These are phyloP conservation scores for Aotearoamyces nothofagi DNA, from an alignment of 2,329 filamentous ascomycete species.

Conservation along the genomic window DNA sequence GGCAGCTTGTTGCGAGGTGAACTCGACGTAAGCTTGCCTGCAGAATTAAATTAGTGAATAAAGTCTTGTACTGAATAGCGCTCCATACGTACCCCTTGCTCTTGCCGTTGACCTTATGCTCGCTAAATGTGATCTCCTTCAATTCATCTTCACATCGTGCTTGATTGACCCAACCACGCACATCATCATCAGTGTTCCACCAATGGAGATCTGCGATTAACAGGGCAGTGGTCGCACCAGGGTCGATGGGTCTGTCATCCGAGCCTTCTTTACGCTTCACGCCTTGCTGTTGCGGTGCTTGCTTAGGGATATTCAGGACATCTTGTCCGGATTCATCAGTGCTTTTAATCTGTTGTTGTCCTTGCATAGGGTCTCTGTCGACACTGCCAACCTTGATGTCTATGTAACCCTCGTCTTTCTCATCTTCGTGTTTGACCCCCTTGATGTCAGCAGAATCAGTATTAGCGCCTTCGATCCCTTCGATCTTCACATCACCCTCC, in stretches of 20 bases:
- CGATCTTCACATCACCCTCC: slow-evolving; percentile 22
- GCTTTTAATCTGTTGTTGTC: slow-evolving; percentile 26
- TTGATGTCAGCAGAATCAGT: slow-evolving; percentile 11
- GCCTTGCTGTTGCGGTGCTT: slow-evolving; percentile 32
- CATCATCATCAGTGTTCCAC: slow-evolving; percentile 95
- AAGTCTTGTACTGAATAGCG: background rate
- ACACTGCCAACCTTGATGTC: slow-evolving; percentile 26
- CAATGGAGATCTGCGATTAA: slow-evolving; percentile 85
- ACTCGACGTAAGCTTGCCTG: slow-evolving; percentile 71
- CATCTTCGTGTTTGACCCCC: slow-evolving; percentile 17
- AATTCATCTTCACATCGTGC: slow-evolving; percentile 73
- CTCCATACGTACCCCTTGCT: slow-evolving; percentile 73
- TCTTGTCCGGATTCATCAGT: slow-evolving; percentile 23
- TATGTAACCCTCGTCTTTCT: slow-evolving; percentile 25
- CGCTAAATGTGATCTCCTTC: slow-evolving; percentile 89
- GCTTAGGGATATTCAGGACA: slow-evolving; percentile 19
- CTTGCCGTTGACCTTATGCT: slow-evolving; percentile 98
- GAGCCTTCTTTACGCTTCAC: slow-evolving; percentile 45
- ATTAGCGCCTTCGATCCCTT: slow-evolving; percentile 15
- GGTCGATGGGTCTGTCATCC: slow-evolving; percentile 42
- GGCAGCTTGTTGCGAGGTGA: slow-evolving; percentile 68
- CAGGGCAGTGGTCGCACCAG: slow-evolving; percentile 51
- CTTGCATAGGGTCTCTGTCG: slow-evolving; percentile 11
- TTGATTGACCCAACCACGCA: slow-evolving; percentile 71
- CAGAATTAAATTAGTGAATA: background rate